A percentile compares a stretch with the other conserved stretches of the same genome.
phyloP scores from a whole-genome alignment of 164 flowering plant species.

The Liquidambar formosana region DNA sequence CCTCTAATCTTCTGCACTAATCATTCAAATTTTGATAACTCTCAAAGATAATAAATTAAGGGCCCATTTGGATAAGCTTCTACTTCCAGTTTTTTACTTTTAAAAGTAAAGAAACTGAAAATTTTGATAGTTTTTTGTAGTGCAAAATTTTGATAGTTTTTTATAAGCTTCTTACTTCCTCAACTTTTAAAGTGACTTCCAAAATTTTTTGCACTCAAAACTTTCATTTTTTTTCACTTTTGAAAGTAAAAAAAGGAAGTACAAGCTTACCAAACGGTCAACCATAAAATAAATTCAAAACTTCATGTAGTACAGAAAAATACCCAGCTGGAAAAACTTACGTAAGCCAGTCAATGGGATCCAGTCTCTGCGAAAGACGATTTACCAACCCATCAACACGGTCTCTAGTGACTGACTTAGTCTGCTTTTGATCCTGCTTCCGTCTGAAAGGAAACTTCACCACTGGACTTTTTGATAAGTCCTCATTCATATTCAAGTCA shows the following conservation, averaged over 20 bases:
- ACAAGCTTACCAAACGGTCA: too few relatives aligned
- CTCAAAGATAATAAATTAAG: background rate
- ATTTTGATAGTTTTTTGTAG: too few relatives aligned
- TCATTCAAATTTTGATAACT: background rate
- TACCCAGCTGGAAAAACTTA: conserved; percentile 35
- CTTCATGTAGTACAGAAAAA: background rate
- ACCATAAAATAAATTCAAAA: conserved; percentile 1
- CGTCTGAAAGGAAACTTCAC: conserved; percentile 53
- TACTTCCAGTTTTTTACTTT: too few relatives aligned
- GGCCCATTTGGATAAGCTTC: too few relatives aligned
- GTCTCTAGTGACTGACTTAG: conserved; percentile 44
- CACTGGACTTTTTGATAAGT: conserved; percentile 30
- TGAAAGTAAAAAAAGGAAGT: too few relatives aligned
- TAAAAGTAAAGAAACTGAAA: too few relatives aligned
- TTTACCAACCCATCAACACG: conserved; percentile 45
- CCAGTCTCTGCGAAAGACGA: conserved; percentile 71
- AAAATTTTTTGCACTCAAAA: too few relatives aligned
- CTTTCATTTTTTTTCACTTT: too few relatives aligned
- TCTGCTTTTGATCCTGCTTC: conserved; percentile 54
- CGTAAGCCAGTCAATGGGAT: conserved; percentile 99
- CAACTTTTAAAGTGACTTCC: too few relatives aligned
- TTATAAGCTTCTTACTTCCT: too few relatives aligned
- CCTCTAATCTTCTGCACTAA: background rate
- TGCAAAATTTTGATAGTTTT: too few relatives aligned
- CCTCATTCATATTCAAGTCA: conserved; percentile 49